Evolutionary conservation across 768 basidiomycete species (phyloP), one percentile per base, ranked within the genome.

Genomic region (Pulveroboletus sp.): DNA sequence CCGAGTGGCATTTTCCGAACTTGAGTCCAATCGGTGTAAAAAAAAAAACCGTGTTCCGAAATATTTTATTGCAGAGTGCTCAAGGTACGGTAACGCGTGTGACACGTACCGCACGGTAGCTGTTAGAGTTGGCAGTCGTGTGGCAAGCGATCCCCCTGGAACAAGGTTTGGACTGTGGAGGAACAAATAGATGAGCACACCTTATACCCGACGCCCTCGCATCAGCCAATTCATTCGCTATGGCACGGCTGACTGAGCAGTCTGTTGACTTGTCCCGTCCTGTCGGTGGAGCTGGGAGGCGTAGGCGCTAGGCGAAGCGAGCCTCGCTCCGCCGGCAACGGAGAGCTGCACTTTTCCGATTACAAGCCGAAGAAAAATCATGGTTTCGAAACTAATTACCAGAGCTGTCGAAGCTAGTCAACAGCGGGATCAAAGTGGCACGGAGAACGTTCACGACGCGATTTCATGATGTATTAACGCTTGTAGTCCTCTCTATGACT

Each of bases 181-280:
- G 38, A 55, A 54, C 39, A 46, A 43, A 40, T 18, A 43, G 32
- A 44, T 35, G 30, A 44, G 55, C 58, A 54, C 56, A 65, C 63
- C 58, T 60, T 58, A 63, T 49, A 51, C 31, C 64, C 61, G 64
- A 63, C 53, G 26, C 39, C 30, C 30, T 44, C 35, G 49, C 50
- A 45, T 52, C 49, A 32, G 38, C 26, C 56, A 61, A 66, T 64
- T 66, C 55, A 64, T 43, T 64, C 51, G 55, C 56, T 59, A 56
- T 59, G 56, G 55, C 49, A 63, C 30, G 35, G 21, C 26, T 36
- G 15, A 30, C 27, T 24, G 1, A 42, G 52, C 55, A 51, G 47
- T 39, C 21, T 21, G 21, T 21, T 4, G 21, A 21, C 21, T 4
- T 21, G 21, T 21, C 21, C 21, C 21, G 21, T 49, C 27, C 35